Percentiles rank a stretch among this genome's conserved stretches.
These are phyloP conservation scores for Aspergillus funiculosus DNA, from an alignment of 495 filamentous ascomycete genomes.

Conservation along the genomic window DNA sequence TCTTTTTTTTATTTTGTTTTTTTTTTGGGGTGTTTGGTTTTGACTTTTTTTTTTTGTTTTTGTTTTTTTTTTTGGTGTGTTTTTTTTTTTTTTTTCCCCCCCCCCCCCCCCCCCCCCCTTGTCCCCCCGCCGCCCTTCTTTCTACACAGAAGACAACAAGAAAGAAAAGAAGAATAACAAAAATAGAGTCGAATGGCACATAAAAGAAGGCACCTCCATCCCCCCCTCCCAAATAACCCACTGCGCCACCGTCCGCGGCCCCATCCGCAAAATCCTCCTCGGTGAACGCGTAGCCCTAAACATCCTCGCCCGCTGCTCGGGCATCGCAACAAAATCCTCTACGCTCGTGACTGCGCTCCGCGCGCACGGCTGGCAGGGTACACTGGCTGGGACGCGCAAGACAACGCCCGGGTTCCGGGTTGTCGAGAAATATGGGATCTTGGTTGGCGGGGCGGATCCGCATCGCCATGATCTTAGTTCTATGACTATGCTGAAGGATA, in stretches of 20 bases:
- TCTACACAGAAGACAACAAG: background rate
- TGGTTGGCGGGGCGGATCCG: slow-evolving; percentile 83
- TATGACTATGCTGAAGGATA: slow-evolving; percentile 99
- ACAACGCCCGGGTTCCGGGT: slow-evolving; percentile 93
- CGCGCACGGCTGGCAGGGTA: slow-evolving; percentile 65
- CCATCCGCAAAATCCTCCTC: slow-evolving; percentile 77
- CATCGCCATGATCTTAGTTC: slow-evolving; percentile 86
- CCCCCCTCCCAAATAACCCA: slow-evolving; percentile 42
- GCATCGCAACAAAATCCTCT: slow-evolving; percentile 68
- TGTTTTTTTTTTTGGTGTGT: too few relatives aligned
- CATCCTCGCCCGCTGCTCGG: slow-evolving; percentile 84
- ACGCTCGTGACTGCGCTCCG: slow-evolving; percentile 49
- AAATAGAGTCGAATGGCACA: slow-evolving; percentile 74
- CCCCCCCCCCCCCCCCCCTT: slow-evolving; percentile 1
- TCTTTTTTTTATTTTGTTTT: too few relatives aligned
- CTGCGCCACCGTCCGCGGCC: slow-evolving; percentile 79
- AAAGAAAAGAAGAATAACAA: slow-evolving; percentile 1
- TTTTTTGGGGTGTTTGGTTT: too few relatives aligned
- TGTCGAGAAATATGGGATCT: slow-evolving; percentile 97
- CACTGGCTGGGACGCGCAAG: slow-evolving; percentile 92
- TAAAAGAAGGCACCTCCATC: slow-evolving; percentile 65
- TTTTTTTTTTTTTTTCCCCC: background rate
- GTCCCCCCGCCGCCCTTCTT: too few relatives aligned
- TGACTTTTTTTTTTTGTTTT: too few relatives aligned
- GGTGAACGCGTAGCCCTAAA: slow-evolving; percentile 93